phyloP scores from a whole-genome alignment of 208 protist species.

The Phytomonas francai region DNA sequence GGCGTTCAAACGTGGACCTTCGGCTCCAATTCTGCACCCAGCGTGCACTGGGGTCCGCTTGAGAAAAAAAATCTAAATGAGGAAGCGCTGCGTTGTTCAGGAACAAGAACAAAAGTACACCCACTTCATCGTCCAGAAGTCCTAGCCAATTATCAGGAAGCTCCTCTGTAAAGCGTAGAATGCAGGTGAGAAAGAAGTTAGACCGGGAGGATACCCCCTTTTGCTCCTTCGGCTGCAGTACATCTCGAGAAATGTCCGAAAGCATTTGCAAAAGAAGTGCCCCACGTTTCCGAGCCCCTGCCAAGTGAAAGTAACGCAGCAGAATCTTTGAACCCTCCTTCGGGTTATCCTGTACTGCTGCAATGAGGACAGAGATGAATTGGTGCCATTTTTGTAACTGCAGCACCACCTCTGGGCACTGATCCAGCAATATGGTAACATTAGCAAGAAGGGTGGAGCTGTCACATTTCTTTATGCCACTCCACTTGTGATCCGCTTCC shows the following conservation, averaged over 20 bases:
- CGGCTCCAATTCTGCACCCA: constrained; percentile 7
- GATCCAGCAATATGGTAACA: constrained; percentile 6
- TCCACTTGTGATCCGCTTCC: neutral
- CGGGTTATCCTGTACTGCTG: neutral
- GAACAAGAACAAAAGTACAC: constrained; percentile 24
- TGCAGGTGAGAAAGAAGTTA: constrained; percentile 9
- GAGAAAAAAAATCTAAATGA: constrained; percentile 14
- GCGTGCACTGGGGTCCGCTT: neutral
- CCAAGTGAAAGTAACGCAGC: constrained; percentile 11
- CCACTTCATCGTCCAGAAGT: constrained; percentile 29
- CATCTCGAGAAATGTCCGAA: neutral
- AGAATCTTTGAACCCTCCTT: neutral
- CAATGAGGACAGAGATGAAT: constrained; percentile 1
- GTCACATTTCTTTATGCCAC: neutral
- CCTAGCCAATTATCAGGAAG: constrained; percentile 28
- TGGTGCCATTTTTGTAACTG: constrained; percentile 6
- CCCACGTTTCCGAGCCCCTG: neutral
- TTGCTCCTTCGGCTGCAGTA: neutral
- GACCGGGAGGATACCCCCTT: neutral
- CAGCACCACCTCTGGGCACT: constrained; percentile 7
- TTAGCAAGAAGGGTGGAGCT: neutral
- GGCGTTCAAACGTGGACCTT: neutral
- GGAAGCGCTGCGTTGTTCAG: constrained; percentile 23
- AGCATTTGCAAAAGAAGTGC: neutral
- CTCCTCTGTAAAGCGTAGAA: constrained; percentile 17